These are phyloP conservation scores for Cladosporium sp. DNA, from an alignment of 2,329 filamentous ascomycete genomes.

Conservation along the genomic window DNA sequence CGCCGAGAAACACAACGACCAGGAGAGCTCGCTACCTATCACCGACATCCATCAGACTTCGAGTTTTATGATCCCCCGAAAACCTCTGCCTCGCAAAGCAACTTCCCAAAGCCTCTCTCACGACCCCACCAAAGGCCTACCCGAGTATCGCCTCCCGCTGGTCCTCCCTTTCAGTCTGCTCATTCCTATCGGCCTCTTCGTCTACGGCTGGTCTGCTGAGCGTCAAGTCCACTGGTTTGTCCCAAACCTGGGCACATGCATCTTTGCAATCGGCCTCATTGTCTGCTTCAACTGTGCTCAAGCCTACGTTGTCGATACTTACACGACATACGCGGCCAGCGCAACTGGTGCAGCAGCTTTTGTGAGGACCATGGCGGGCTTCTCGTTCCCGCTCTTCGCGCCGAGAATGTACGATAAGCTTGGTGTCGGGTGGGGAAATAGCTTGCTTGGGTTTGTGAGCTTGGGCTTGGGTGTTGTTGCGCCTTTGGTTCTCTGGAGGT, in stretches of 20 bases:
- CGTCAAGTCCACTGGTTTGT: constrained; percentile 22
- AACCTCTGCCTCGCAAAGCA: neutral
- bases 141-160: constrained; percentile 40
- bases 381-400: constrained; percentile 48
- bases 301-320: constrained; percentile 43
- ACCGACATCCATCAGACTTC: too few species aligned
- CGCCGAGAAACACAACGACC: neutral
- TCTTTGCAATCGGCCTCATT: constrained; percentile 21
- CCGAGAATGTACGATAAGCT: constrained; percentile 37
- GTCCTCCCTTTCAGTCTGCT: constrained; percentile 44
- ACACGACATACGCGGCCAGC: constrained; percentile 44
- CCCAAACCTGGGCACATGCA: constrained; percentile 21
- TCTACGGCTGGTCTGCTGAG: constrained; percentile 24
- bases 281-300: constrained; percentile 21
- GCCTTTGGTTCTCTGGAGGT: constrained; percentile 34
- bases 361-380: constrained; percentile 42
- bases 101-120: constrained; percentile 23
- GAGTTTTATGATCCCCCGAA: neutral
- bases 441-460: constrained; percentile 49
- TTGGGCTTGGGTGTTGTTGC: constrained; percentile 34
- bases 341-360: constrained; percentile 47
- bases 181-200: constrained; percentile 22
- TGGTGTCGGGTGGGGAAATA: constrained; percentile 53
- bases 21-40: neutral
- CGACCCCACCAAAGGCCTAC: constrained; percentile 25